Base-by-base conservation (phyloP, 371 early-diverging fungal species). In the Basidiobolus meristosporus region DNA sequence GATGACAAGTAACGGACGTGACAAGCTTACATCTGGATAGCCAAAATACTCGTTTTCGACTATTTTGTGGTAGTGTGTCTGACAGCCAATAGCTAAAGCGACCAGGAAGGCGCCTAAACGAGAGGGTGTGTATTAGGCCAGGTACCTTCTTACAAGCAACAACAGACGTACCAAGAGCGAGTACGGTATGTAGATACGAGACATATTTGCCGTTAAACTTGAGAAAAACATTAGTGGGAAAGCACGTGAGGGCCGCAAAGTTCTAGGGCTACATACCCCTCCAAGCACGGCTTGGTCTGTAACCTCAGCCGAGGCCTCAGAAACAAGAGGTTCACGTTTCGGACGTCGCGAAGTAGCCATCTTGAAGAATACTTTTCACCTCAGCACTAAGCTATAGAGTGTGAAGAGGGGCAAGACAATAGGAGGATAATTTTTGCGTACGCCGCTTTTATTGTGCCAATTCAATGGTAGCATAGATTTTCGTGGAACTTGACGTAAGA, bases 21-120 rank as follows among this genome's bases (percentile, higher is more conserved):
- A n/a, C n/a, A n/a, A 16, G 15, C 52, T 44, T 64, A 73, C 73
- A 38, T 70, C 68, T 1, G 85, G 85, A 44, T 81, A 84, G 1
- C 80, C 80, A 48, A 61, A 77, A 47, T 70, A 61, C 52, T 77
- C 73, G 45, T 82, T 84, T 43, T 67, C 64, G 35, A 84, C 82
- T 44, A 84, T 79, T 53, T 80, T 77, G 51, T 69, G 48, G 49
- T 77, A 84, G 45, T 84, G 77, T 3, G 72, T 71, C 43, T 70
- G 68, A 48, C 73, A 79, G 2, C 67, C 75, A 37, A 74, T 55
- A 9, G 61, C 48, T 36, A 83, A 60, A 9, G 84, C 78, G 28
- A 68, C 52, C 19, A 77, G 44, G 52, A 84, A 81, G n/a, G 81
- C 81, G 38, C 67, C 78, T 68, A 56, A 45, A 45, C 33, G 23